Conservation (phyloP, 345 rosid species). For the Moricandia arvensis region DNA sequence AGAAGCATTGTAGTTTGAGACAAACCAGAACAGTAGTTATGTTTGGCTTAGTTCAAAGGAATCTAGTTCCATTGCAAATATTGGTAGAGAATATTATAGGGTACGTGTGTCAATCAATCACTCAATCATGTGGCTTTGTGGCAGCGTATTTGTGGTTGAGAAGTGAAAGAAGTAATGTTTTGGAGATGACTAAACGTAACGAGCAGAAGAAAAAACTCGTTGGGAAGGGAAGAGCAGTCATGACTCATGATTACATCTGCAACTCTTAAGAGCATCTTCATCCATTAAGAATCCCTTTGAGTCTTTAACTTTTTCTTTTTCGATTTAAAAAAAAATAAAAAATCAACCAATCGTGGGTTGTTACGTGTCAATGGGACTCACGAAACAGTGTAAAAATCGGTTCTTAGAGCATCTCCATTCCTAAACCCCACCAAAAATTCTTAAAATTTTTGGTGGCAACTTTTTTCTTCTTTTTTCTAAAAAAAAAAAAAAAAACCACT, state of each 20-base stretch:
- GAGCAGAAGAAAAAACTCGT: constrained; percentile 37
- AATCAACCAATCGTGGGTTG: no score
- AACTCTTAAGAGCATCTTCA: no score
- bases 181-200: constrained; percentile 22
- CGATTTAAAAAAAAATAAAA: no score
- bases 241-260: background rate
- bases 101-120: background rate
- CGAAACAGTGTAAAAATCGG: no score
- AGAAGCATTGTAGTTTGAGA: background rate
- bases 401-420: no score
- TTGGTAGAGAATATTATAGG: background rate
- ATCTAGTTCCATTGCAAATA: background rate
- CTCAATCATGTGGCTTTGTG: background rate
- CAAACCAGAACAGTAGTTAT: background rate
- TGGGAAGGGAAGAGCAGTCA: constrained; percentile 21
- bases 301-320: no score
- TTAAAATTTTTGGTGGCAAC: no score
- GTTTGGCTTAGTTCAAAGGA: background rate
- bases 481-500: no score
- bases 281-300: no score
- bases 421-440: no score
- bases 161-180: background rate
- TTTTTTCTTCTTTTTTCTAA: no score
- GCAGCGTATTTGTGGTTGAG: background rate
- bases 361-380: no score